Conservation (phyloP, 148 eudicot species). For the Cornus controversa region DNA sequence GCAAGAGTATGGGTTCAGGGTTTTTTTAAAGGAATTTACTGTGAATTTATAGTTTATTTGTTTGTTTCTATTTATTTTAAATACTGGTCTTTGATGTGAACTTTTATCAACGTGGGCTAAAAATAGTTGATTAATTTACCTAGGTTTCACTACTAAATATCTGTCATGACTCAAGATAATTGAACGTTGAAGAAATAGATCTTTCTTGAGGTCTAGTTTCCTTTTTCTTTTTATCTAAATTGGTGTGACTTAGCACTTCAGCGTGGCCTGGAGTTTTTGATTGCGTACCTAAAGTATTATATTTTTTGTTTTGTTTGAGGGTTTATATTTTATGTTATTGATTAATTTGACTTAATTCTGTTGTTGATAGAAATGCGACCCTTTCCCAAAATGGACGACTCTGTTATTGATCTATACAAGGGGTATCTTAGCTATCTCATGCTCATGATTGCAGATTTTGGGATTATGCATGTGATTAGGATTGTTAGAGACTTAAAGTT, state of each 20-base stretch:
- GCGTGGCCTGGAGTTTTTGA: no score
- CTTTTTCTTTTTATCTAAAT: no score
- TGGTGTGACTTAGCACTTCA: not conserved
- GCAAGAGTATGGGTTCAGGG: no score
- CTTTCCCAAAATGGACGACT: constrained; percentile 56
- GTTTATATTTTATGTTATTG: constrained; percentile 1
- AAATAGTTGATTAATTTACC: no score
- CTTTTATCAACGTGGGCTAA: no score
- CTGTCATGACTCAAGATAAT: no score
- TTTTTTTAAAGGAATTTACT: no score
- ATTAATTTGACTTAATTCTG: not conserved
- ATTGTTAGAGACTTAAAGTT: not conserved
- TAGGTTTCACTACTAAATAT: no score
- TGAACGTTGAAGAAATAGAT: no score
- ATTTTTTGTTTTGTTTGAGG: not conserved
- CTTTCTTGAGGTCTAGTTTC: not conserved
- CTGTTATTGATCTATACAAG: constrained; percentile 68
- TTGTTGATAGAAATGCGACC: constrained; percentile 42
- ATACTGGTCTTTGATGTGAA: no score
- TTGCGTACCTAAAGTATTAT: not conserved
- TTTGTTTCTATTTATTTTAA: no score
- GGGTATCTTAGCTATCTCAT: constrained; percentile 40
- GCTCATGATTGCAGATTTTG: not conserved
- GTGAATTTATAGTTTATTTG: no score
- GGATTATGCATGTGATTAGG: not conserved